Evolutionary conservation across 495 filamentous ascomycete genomes (phyloP).

Genomic region (Schizothecium vesticola): DNA sequence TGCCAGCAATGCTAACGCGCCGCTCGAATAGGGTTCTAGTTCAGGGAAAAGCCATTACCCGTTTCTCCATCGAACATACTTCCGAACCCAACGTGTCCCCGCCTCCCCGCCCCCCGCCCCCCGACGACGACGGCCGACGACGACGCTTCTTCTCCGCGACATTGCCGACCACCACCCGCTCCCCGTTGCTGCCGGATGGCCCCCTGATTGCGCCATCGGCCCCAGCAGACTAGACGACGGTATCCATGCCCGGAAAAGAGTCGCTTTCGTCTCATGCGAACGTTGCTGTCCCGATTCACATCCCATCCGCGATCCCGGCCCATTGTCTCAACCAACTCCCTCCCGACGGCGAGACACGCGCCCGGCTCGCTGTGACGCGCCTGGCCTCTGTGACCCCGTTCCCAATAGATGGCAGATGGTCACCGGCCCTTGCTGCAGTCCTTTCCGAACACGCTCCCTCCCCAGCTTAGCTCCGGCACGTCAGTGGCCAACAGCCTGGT

Average conservation of each 20-base stretch:
- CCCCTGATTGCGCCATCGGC: conserved; percentile 19
- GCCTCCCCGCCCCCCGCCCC: background rate
- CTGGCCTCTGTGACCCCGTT: conserved; percentile 6
- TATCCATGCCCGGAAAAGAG: conserved; percentile 32
- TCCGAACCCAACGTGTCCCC: background rate
- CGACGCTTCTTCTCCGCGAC: background rate
- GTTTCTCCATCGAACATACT: conserved; percentile 18
- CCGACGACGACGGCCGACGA: background rate
- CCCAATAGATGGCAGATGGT: conserved; percentile 76
- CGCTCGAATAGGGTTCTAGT: background rate
- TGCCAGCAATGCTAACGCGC: background rate
- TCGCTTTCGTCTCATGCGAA: conserved; percentile 29
- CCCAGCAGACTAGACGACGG: conserved; percentile 21
- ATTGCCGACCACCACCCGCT: background rate
- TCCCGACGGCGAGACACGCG: conserved; percentile 10
- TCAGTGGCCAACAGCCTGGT: conserved; percentile 24
- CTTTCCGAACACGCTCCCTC: conserved; percentile 24
- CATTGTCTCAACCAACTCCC: background rate
- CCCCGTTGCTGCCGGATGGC: conserved; percentile 24
- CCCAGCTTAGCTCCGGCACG: conserved; percentile 24
- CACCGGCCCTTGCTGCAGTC: conserved; percentile 66
- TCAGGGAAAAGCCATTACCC: background rate
- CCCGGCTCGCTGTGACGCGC: conserved; percentile 9
- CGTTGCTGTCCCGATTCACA: conserved; percentile 16
- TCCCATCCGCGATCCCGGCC: conserved; percentile 12